Percentiles rank a stretch among this genome's conserved stretches.
These are phyloP conservation scores for Aspergillus intermedius DNA, from an alignment of 2,329 filamentous ascomycete species.

Conservation along the genomic window DNA sequence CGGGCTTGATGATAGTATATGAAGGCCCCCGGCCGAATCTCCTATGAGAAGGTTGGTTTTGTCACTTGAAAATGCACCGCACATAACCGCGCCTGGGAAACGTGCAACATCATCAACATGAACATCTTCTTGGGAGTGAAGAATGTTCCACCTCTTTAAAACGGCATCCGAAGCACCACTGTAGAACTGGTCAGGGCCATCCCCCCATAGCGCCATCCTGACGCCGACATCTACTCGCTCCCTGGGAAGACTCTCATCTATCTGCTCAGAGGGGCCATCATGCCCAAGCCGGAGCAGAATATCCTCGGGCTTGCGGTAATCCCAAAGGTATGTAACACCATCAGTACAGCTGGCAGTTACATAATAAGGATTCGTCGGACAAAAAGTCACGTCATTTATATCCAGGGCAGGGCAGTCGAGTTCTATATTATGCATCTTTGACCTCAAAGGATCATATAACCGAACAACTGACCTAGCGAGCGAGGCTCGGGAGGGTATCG, in stretches of 20 bases:
- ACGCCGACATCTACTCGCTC: constrained; percentile 54
- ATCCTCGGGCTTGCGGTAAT: constrained; percentile 42
- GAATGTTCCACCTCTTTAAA: constrained; percentile 55
- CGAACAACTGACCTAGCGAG: constrained; percentile 46
- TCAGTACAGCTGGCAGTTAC: constrained; percentile 56
- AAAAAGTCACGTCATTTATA: constrained; percentile 55
- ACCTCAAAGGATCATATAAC: constrained; percentile 42
- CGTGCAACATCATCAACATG: constrained; percentile 46
- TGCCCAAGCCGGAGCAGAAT: constrained; percentile 48
- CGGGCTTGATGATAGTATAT: constrained; percentile 41
- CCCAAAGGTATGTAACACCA: constrained; percentile 56
- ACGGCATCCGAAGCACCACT: constrained; percentile 57
- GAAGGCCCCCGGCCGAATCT: constrained; percentile 50
- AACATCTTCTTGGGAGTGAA: constrained; percentile 45
- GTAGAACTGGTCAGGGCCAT: constrained; percentile 47
- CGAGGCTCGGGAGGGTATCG: constrained; percentile 24
- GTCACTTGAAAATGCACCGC: constrained; percentile 52
- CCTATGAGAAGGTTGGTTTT: constrained; percentile 51
- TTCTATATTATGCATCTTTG: constrained; percentile 35
- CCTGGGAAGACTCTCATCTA: constrained; percentile 31
- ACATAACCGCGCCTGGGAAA: constrained; percentile 51
- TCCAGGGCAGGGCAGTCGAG: constrained; percentile 54
- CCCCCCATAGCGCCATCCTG: constrained; percentile 52
- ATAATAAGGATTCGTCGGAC: constrained; percentile 39
- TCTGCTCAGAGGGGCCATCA: constrained; percentile 44